These are phyloP conservation scores for Cryptococcus sp. DNA, from an alignment of 1,284 basidiomycete genomes.

Conservation along the genomic window DNA sequence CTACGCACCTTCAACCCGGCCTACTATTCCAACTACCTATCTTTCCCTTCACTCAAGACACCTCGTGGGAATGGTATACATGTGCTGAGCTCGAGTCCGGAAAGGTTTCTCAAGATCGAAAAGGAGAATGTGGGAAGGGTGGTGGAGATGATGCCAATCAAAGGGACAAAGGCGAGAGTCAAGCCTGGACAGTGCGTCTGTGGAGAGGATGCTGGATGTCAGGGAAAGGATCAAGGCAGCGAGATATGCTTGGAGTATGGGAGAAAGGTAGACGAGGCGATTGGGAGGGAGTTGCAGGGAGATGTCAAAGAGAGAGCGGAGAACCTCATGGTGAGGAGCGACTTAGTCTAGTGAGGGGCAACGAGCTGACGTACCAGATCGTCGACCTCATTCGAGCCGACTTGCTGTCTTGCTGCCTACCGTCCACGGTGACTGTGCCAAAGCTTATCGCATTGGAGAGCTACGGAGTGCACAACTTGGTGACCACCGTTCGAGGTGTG, in stretches of 20 bases:
- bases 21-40: conserved; percentile 78
- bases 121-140: conserved; percentile 48
- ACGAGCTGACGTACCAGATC: conserved; percentile 51
- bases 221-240: conserved; percentile 21
- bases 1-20: conserved; percentile 79
- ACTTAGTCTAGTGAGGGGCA: not conserved
- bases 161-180: conserved; percentile 61
- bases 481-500: conserved; percentile 81
- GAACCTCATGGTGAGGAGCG: conserved; percentile 70
- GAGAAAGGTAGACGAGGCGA: conserved; percentile 38
- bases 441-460: conserved; percentile 86
- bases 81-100: conserved; percentile 77
- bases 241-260: conserved; percentile 26
- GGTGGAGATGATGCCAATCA: conserved; percentile 88
- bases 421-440: conserved; percentile 68
- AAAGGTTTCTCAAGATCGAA: conserved; percentile 82
- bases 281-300: conserved; percentile 54
- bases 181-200: conserved; percentile 41
- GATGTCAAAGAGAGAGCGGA: conserved; percentile 92
- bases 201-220: conserved; percentile 18
- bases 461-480: conserved; percentile 94
- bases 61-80: conserved; percentile 54
- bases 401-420: conserved; percentile 64
- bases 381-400: conserved; percentile 95
- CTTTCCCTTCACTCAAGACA: conserved; percentile 52